A percentile compares a stretch with the other conserved stretches of the same genome.
These are phyloP conservation scores for Melanopsichium pennsylvanicum DNA, from an alignment of 1,284 basidiomycete genomes.

Conservation along the genomic window DNA sequence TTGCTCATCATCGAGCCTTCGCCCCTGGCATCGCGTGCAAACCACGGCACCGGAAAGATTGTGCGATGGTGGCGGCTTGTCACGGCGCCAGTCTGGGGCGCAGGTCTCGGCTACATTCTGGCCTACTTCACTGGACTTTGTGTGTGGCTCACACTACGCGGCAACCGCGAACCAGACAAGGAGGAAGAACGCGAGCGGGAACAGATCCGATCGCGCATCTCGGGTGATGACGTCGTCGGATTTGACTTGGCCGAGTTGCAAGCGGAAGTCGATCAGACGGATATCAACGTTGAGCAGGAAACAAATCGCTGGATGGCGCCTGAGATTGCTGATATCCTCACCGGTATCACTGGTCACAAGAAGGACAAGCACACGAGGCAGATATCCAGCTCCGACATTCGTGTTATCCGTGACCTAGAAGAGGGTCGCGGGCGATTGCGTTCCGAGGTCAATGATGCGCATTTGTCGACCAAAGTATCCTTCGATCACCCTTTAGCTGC, in stretches of 20 bases:
- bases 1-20: constrained; percentile 43
- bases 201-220: constrained; percentile 41
- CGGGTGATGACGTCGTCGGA: constrained; percentile 37
- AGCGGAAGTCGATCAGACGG: constrained; percentile 25
- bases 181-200: constrained; percentile 44
- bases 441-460: constrained; percentile 11
- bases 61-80: constrained; percentile 47
- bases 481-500: constrained; percentile 5
- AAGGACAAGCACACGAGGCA: constrained; percentile 32
- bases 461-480: constrained; percentile 11
- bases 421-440: constrained; percentile 15
- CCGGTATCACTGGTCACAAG: constrained; percentile 26
- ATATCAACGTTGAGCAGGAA: constrained; percentile 21
- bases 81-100: constrained; percentile 48
- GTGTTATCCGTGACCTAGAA: constrained; percentile 1
- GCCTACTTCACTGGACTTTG: constrained; percentile 56
- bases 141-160: constrained; percentile 54
- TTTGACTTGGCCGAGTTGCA: constrained; percentile 34
- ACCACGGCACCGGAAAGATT: constrained; percentile 17
- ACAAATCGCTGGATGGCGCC: constrained; percentile 48
- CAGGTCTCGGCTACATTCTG: constrained; percentile 50
- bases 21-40: constrained; percentile 33
- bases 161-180: constrained; percentile 51
- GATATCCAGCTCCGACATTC: constrained; percentile 6
- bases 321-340: constrained; percentile 41